Evolutionary conservation across 2,329 filamentous ascomycete species (phyloP), one percentile per base, ranked within the genome.

Genomic region (Colletotrichum paranaense): DNA sequence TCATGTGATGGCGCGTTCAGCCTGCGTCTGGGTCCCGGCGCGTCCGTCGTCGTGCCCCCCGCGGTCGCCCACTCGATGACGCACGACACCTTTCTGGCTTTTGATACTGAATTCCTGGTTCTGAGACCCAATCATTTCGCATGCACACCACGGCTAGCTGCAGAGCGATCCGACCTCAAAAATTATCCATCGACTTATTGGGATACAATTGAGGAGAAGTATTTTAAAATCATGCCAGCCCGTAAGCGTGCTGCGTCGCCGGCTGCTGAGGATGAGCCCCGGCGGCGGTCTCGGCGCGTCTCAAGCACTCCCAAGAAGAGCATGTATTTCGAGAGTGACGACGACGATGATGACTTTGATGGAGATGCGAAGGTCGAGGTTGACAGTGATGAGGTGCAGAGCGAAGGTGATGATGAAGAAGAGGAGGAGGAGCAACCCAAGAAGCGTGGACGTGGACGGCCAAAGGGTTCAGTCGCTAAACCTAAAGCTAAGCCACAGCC

Each of bases 271-370:
- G 77, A 78, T 30, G 78, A 80, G 68, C 74, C 80, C 16, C 85
- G 86, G 22, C 84, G 86, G n/a, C 83, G 85, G 63, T 90, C 88
- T 6, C 78, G 81, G 26, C 88, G 88, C 57, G 78, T 86, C 49
- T 84, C 83, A 22, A 84, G 81, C 78, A 84, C 83, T 30, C 81
- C 83, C 24, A 81, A 84, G 75, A 89, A 84, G 81, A 90, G 88
- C 80, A 81, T 80, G 22, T 90, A 90, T 77, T 89, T 89, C 77
- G 87, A 88, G 70, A 78, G 73, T 63, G 77, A 80, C 3, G 78
- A 79, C 2, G 78, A 80, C 0, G 76, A 78, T 5, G 73, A 75
- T 4, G 62, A 56, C 71, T 42, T 49, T 26, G 60, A 42, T 1
- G 67, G 26, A 19, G 67, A 70, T 26, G 52, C 32, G 4, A 67